Evolutionary conservation across 805 yeast species (phyloP).

Genomic region (Schwanniomyces vanrijiae): DNA sequence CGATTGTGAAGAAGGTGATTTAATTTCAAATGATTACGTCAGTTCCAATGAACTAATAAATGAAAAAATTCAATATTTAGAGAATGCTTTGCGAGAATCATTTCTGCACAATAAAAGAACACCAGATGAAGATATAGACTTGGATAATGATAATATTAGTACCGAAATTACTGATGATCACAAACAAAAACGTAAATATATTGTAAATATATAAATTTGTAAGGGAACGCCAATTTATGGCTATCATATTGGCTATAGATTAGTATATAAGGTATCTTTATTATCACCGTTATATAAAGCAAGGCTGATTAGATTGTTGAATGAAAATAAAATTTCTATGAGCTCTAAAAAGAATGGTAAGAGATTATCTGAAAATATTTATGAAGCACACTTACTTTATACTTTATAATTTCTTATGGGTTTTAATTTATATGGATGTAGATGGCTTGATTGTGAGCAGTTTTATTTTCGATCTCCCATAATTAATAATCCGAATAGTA

Average conservation of each 20-base stretch:
- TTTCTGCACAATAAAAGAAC: conserved; percentile 22
- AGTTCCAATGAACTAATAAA: conserved; percentile 1
- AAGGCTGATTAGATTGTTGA: conserved; percentile 50
- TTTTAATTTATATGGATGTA: conserved; percentile 81
- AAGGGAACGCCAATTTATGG: conserved; percentile 86
- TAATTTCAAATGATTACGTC: conserved; percentile 8
- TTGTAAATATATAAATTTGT: conserved; percentile 64
- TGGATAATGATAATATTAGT: neutral
- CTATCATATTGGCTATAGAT: conserved; percentile 61
- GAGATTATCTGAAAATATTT: conserved; percentile 21
- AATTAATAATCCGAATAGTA: conserved; percentile 12
- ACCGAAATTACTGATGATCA: neutral
- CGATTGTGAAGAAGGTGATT: conserved; percentile 47
- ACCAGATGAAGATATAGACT: conserved; percentile 10
- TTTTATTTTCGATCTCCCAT: conserved; percentile 61
- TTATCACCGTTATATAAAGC: conserved; percentile 60
- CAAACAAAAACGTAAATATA: conserved; percentile 31
- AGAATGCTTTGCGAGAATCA: conserved; percentile 40
- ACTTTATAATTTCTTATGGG: conserved; percentile 78
- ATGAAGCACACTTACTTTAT: conserved; percentile 81
- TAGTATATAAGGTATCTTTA: conserved; percentile 67
- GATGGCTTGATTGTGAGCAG: conserved; percentile 57
- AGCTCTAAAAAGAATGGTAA: conserved; percentile 1
- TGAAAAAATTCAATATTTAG: conserved; percentile 43
- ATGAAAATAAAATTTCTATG: conserved; percentile 17